Percentiles rank a stretch among this genome's conserved stretches.
Evolutionary conservation across 768 basidiomycete species (phyloP).

Genomic region (Lepiota subincarnata): DNA sequence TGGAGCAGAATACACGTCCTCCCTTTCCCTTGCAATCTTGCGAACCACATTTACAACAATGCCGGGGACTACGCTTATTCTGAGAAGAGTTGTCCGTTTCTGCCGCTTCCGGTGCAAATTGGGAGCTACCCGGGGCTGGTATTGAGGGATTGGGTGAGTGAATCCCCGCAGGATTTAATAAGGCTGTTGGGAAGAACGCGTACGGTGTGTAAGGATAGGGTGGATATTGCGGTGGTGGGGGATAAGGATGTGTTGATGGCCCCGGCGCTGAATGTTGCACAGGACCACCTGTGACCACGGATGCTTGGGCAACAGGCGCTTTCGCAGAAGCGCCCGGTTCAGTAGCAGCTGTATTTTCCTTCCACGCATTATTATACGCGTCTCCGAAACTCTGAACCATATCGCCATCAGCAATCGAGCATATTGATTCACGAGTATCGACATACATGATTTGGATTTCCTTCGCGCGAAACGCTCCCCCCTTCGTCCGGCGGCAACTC

Average conservation of each 20-base stretch:
- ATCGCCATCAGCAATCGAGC: neutral
- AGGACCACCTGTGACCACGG: slow-evolving; percentile 1
- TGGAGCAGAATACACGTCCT: slow-evolving; percentile 67
- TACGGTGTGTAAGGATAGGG: slow-evolving; percentile 25
- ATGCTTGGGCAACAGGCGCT: slow-evolving; percentile 9
- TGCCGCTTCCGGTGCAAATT: slow-evolving; percentile 7
- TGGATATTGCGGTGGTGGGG: slow-evolving; percentile 16
- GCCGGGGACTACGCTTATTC: slow-evolving; percentile 60
- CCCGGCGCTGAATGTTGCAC: slow-evolving; percentile 9
- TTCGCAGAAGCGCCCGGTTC: slow-evolving; percentile 16
- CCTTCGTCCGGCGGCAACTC: slow-evolving; percentile 2
- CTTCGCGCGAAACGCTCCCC: neutral
- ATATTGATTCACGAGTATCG: neutral
- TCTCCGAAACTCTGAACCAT: slow-evolving; percentile 39
- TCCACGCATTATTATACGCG: slow-evolving; percentile 61
- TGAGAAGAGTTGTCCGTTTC: slow-evolving; percentile 8
- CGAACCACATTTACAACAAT: slow-evolving; percentile 80
- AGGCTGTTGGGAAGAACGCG: slow-evolving; percentile 12
- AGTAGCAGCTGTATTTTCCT: slow-evolving; percentile 45
- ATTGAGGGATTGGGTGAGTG: slow-evolving; percentile 15
- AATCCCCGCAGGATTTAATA: neutral
- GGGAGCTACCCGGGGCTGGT: slow-evolving; percentile 5
- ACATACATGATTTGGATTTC: slow-evolving; percentile 7
- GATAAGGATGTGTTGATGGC: slow-evolving; percentile 14
- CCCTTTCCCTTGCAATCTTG: slow-evolving; percentile 84